These are phyloP conservation scores for Oryza australiensis DNA, from an alignment of 176 grass and related monocot genomes.

Conservation along the genomic window DNA sequence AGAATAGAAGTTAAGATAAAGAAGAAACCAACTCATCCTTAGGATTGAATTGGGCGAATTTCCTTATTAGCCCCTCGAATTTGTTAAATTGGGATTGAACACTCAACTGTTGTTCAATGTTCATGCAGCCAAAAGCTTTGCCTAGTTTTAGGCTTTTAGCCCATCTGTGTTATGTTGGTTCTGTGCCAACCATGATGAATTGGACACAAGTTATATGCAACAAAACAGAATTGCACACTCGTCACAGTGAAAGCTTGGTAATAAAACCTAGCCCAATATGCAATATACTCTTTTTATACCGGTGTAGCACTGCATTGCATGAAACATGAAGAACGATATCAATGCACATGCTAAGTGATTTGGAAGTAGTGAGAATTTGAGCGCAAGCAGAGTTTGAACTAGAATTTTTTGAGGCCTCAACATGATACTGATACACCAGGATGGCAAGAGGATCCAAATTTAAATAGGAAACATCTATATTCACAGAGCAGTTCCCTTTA, in stretches of 20 bases:
- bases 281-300: too few relatives aligned
- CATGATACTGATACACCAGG: background rate
- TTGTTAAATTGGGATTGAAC: background rate
- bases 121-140: background rate
- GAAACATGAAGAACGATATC: background rate
- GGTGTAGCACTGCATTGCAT: background rate
- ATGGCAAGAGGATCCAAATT: background rate
- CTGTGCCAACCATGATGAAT: background rate
- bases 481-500: conserved; percentile 13
- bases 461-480: conserved; percentile 30
- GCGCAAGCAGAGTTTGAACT: background rate
- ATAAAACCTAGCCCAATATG: too few relatives aligned
- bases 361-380: background rate
- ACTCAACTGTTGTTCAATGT: background rate
- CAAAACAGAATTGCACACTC: background rate
- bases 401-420: background rate
- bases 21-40: too few relatives aligned
- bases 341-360: background rate
- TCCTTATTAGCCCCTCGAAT: background rate
- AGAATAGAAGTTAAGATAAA: too few relatives aligned
- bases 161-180: too few relatives aligned
- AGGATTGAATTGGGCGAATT: background rate
- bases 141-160: background rate
- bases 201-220: background rate
- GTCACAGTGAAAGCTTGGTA: too few relatives aligned